A percentile compares a stretch with the other conserved stretches of the same genome.
These are phyloP conservation scores for Yamadazyma kanchanaburiensis DNA, from an alignment of 1,139 yeast genomes.

Conservation along the genomic window DNA sequence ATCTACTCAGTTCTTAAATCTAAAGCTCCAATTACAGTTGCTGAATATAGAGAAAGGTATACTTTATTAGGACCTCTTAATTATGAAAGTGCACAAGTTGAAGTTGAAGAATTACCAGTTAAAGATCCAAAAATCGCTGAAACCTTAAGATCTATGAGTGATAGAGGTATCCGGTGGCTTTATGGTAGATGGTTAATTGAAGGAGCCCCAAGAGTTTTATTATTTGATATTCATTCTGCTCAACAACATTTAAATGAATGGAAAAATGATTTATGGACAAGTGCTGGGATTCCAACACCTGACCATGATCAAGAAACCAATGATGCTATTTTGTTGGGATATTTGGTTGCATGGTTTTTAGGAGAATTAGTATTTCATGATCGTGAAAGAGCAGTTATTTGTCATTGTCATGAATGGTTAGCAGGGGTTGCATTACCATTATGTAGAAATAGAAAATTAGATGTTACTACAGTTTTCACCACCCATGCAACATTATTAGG, in stretches of 20 bases:
- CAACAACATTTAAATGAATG: constrained; percentile 74
- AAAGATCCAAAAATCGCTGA: constrained; percentile 58
- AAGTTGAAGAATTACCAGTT: constrained; percentile 84
- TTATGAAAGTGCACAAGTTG: constrained; percentile 79
- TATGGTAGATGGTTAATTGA: constrained; percentile 98
- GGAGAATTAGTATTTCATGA: constrained; percentile 89
- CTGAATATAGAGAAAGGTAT: constrained; percentile 88
- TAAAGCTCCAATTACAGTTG: constrained; percentile 94
- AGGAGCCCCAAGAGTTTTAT: constrained; percentile 90
- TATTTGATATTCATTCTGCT: constrained; percentile 84
- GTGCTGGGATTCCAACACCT: constrained; percentile 92
- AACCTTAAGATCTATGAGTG: constrained; percentile 69
- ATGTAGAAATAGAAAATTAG: constrained; percentile 87
- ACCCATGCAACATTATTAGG: constrained; percentile 97
- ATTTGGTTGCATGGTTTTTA: constrained; percentile 93
- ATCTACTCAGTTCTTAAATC: constrained; percentile 95
- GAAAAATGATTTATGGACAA: constrained; percentile 91
- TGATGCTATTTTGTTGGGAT: constrained; percentile 90
- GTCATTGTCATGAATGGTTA: constrained; percentile 97
- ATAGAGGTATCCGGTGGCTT: constrained; percentile 76
- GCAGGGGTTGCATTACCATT: constrained; percentile 96
- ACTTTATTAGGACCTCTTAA: constrained; percentile 85
- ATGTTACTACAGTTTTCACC: constrained; percentile 92
- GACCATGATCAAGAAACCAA: constrained; percentile 84
- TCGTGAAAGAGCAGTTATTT: constrained; percentile 80